Conservation (phyloP, 1,284 basidiomycete species). For the Microbotryum lychnidis-dioicae region DNA sequence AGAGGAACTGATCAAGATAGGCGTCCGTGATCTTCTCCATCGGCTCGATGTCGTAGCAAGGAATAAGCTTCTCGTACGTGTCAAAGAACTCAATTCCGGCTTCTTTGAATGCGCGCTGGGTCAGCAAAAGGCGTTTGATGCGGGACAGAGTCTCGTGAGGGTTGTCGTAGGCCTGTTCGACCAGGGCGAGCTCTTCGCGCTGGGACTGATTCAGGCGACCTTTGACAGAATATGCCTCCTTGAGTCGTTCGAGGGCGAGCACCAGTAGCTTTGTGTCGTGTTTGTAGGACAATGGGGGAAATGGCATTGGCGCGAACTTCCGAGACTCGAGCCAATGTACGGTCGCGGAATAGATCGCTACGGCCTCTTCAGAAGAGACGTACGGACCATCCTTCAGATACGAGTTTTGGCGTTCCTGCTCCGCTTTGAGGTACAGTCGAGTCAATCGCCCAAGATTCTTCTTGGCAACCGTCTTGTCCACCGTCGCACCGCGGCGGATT, state of each 20-base stretch:
- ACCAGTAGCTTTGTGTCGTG: conserved; percentile 95
- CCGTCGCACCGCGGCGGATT: conserved; percentile 84
- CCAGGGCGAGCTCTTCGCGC: conserved; percentile 87
- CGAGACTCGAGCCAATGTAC: conserved; percentile 95
- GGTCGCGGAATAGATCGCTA: conserved; percentile 92
- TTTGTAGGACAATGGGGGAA: conserved; percentile 96
- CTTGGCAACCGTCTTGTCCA: conserved; percentile 98
- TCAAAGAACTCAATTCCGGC: conserved; percentile 65
- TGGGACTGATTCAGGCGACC: conserved; percentile 92
- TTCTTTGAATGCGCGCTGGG: conserved; percentile 96
- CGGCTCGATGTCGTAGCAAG: conserved; percentile 95
- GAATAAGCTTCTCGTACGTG: conserved; percentile 82
- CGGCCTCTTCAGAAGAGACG: conserved; percentile 92
- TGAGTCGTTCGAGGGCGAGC: conserved; percentile 87
- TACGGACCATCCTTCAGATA: conserved; percentile 97
- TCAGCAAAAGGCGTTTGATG: conserved; percentile 88
- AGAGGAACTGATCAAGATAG: conserved; percentile 52
- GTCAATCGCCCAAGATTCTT: conserved; percentile 62
- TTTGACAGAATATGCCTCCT: conserved; percentile 97
- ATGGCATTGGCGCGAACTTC: conserved; percentile 94
- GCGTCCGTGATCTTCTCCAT: conserved; percentile 98
- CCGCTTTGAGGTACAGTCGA: conserved; percentile 85
- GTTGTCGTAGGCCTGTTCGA: conserved; percentile 94
- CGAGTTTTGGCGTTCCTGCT: conserved; percentile 93
- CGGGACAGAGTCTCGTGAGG: conserved; percentile 85